Percentiles rank a stretch among this genome's conserved stretches.
phyloP scores from a whole-genome alignment of 306 rosid genomes.

The Cyclanthera cordifolia region DNA sequence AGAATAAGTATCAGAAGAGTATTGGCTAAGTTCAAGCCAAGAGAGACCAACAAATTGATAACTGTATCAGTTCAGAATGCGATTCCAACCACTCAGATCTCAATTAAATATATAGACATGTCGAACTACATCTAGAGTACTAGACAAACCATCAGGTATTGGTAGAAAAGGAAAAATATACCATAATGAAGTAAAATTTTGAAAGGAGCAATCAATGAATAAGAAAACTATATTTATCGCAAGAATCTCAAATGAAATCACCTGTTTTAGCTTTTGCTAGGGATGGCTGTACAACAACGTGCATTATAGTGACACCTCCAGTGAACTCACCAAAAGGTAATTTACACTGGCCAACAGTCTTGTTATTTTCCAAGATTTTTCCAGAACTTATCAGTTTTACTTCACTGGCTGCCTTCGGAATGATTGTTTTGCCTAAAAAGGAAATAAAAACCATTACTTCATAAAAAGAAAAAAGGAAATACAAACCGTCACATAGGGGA shows the following conservation, averaged over 20 bases:
- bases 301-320: conserved; percentile 59
- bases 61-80: conserved; percentile 1
- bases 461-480: no score
- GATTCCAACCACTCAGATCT: neutral
- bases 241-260: conserved; percentile 23
- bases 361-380: conserved; percentile 92
- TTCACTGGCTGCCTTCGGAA: conserved; percentile 91
- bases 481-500: conserved; percentile 5
- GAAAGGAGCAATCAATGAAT: neutral
- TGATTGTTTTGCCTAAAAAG: conserved; percentile 52
- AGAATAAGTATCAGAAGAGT: neutral
- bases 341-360: conserved; percentile 88
- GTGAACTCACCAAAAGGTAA: conserved; percentile 61
- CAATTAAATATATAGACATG: neutral
- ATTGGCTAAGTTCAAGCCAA: neutral
- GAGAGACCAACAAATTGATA: conserved; percentile 7
- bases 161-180: neutral
- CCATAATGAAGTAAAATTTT: neutral
- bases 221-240: neutral
- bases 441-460: neutral
- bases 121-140: neutral
- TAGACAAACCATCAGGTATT: neutral
- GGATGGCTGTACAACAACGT: conserved; percentile 69
- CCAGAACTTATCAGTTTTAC: conserved; percentile 88
- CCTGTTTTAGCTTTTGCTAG: conserved; percentile 65